These are phyloP conservation scores for Microcyclospora tardicrescens DNA, from an alignment of 2,329 filamentous ascomycete species.

Conservation along the genomic window DNA sequence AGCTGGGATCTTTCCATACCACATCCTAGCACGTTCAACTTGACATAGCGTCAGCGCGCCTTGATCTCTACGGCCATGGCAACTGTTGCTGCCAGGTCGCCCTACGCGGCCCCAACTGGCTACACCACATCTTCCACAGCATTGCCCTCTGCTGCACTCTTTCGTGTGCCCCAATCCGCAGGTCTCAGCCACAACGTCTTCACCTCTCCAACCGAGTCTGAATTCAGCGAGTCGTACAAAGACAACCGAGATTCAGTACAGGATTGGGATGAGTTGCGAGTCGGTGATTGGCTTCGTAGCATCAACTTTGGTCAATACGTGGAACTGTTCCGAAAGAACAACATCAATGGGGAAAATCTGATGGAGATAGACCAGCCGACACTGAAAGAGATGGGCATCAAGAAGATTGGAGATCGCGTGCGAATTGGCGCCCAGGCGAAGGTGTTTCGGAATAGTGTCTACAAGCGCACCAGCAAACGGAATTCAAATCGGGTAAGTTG, in stretches of 20 bases:
- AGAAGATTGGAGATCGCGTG: slow-evolving; percentile 92
- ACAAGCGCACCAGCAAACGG: slow-evolving; percentile 47
- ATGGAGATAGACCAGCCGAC: slow-evolving; percentile 95
- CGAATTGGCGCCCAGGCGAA: slow-evolving; percentile 50
- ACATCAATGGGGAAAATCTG: slow-evolving; percentile 94
- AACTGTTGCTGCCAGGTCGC: slow-evolving; percentile 64
- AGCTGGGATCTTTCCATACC: no score
- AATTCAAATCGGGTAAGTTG: slow-evolving; percentile 58
- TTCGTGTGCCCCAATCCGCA: slow-evolving; percentile 12
- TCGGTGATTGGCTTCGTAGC: slow-evolving; percentile 78
- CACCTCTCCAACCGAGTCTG: slow-evolving; percentile 77
- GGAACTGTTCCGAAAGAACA: slow-evolving; percentile 73
- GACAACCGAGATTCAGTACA: slow-evolving; percentile 22
- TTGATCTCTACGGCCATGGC: slow-evolving; percentile 41
- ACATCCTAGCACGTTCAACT: no score
- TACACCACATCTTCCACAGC: slow-evolving; percentile 5
- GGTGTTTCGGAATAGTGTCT: slow-evolving; percentile 36
- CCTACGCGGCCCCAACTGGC: slow-evolving; percentile 44
- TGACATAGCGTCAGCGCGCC: no score
- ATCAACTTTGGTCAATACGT: slow-evolving; percentile 95
- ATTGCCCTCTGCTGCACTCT: slow-evolving; percentile 14
- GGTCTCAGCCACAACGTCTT: slow-evolving; percentile 35
- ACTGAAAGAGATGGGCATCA: slow-evolving; percentile 94
- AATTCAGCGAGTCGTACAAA: slow-evolving; percentile 71
- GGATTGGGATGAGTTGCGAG: slow-evolving; percentile 79